Evolutionary conservation across 1,284 basidiomycete genomes (phyloP), one percentile per base, ranked within the genome.

Genomic region (Irpex sp.): DNA sequence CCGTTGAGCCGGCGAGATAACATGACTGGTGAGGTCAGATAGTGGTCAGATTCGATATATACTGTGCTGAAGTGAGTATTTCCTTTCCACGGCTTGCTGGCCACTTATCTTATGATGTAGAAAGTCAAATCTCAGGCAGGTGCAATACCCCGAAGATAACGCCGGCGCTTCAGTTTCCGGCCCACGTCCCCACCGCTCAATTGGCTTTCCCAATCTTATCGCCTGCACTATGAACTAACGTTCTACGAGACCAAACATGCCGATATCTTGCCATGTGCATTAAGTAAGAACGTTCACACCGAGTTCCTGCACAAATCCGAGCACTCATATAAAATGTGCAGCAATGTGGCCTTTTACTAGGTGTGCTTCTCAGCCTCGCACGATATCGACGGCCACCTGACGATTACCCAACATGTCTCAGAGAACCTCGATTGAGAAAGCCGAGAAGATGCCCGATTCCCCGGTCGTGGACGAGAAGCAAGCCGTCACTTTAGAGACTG

Each of bases 401-500:
- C 49, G 17, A 13, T 2, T 17, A 17, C 49, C 8, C 19, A 36
- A 8, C 2, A 56, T 56, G 54, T 59, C 44, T 17, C 57, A 63
- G 17, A 44, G 51, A 37, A 57, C 59, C 19, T 62, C 65, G 11
- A 37, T 64, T 26, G 67, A 59, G n/a, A 51, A 51, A 31, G 49
- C 57, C 5, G 59, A 66, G 65, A 71, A 66, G 51, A 62, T 49
- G 15, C 44, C 51, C 56, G 31, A 55, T n/a, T 63, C 58, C 8
- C 47, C 54, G 48, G 36, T 36, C 40, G 61, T 62, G n/a, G 70
- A 72, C 38, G 70, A 76, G 67, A 71, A 73, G 64, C 63, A 68
- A 15, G 19, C 54, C 31, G 54, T 56, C 6, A 68, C 62, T 37
- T 58, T 63, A 13, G 65, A 68, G 31, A 60, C 65, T 13, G 64